Percentiles rank a stretch among this genome's conserved stretches.
Conservation (phyloP, 768 basidiomycete species). For the Panellus pusillus region DNA sequence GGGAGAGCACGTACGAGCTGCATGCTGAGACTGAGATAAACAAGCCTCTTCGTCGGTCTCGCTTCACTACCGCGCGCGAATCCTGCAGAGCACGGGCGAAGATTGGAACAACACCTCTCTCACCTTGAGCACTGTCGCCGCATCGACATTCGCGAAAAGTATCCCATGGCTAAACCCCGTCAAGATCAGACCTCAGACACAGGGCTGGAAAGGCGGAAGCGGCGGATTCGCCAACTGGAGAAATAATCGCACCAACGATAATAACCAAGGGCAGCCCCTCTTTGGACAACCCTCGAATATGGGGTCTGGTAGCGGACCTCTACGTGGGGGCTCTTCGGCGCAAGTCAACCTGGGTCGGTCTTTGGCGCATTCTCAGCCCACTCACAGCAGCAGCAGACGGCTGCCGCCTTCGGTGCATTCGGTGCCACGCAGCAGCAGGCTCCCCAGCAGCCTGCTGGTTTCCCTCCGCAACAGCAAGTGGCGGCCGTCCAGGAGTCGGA, state of each 20-base stretch:
- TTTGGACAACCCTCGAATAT: constrained; percentile 1
- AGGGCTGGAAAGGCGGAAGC: neutral
- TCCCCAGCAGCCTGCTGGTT: neutral
- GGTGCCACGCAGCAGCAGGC: neutral
- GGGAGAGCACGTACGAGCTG: constrained; percentile 60
- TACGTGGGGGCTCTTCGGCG: too few species aligned
- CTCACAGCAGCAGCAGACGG: too few species aligned
- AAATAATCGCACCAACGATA: too few species aligned
- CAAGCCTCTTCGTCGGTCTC: constrained; percentile 41
- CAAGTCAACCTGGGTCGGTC: too few species aligned
- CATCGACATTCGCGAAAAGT: constrained; percentile 31
- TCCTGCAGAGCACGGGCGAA: constrained; percentile 59
- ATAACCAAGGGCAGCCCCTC: neutral
- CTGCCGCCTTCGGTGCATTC: too few species aligned
- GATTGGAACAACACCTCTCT: constrained; percentile 54
- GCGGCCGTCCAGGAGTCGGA: neutral
- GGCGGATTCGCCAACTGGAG: too few species aligned
- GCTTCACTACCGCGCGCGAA: constrained; percentile 55
- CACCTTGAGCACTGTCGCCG: constrained; percentile 52
- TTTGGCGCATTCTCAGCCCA: too few species aligned
- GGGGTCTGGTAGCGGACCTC: too few species aligned
- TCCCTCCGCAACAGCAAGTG: neutral
- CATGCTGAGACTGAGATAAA: constrained; percentile 49
- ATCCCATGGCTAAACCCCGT: constrained; percentile 36
- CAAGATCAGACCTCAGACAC: constrained; percentile 29